Percentiles rank a stretch among this genome's conserved stretches.
These are phyloP conservation scores for Thinopyrum elongatum DNA, from an alignment of 176 grass and related monocot species.

Conservation along the genomic window DNA sequence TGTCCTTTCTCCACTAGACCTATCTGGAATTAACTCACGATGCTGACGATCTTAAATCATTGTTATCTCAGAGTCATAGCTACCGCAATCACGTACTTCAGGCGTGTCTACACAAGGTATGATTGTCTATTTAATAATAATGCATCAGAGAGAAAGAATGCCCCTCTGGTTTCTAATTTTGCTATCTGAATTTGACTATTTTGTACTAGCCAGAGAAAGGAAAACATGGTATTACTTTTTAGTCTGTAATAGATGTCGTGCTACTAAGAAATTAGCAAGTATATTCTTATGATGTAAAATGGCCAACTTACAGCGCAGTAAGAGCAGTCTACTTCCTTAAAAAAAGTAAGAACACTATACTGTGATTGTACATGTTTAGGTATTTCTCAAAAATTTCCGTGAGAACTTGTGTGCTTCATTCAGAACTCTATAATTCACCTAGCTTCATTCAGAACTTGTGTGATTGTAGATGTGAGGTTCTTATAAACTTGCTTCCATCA, in stretches of 20 bases:
- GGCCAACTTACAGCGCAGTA: not conserved
- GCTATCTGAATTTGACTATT: not conserved
- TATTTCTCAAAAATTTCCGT: not conserved
- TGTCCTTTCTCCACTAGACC: not conserved
- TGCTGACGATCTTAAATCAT: constrained; percentile 19
- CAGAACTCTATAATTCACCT: no score
- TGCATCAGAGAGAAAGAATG: not conserved
- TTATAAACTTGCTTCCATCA: not conserved
- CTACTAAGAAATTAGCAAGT: not conserved
- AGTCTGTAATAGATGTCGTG: not conserved
- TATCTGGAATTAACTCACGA: not conserved
- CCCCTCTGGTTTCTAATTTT: not conserved
- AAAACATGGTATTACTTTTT: not conserved
- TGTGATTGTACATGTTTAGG: not conserved
- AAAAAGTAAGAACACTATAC: not conserved
- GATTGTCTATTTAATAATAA: constrained; percentile 24
- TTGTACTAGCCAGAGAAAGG: not conserved
- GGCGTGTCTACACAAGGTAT: constrained; percentile 95
- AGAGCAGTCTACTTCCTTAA: not conserved
- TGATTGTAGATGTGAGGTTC: not conserved
- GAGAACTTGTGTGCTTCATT: not conserved
- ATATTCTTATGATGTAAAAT: not conserved
- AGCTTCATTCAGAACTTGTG: not conserved
- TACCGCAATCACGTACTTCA: constrained; percentile 92
- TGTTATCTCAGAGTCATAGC: constrained; percentile 89